Evolutionary conservation across 2,329 filamentous ascomycete species (phyloP).

Genomic region (Stachybotrys echinatus): DNA sequence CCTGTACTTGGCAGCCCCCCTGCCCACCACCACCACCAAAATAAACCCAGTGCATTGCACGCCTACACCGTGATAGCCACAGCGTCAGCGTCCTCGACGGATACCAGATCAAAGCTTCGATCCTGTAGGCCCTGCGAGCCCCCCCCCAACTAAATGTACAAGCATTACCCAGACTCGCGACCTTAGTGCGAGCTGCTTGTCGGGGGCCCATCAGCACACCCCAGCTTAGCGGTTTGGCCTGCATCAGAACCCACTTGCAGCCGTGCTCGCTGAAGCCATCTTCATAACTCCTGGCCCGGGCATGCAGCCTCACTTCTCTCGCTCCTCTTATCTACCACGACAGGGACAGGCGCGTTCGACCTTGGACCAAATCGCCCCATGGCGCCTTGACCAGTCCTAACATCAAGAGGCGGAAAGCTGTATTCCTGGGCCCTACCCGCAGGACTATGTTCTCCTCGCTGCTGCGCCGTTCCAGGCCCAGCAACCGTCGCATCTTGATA

Average conservation of each 20-base stretch:
- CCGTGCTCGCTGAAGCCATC: neutral
- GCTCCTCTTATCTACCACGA: neutral
- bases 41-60: too few relatives aligned
- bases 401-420: slow-evolving; percentile 18
- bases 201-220: neutral
- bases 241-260: neutral
- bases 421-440: slow-evolving; percentile 8
- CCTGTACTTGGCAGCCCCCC: neutral
- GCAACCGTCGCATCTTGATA: slow-evolving; percentile 23
- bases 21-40: too few relatives aligned
- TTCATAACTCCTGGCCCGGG: neutral
- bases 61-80: neutral
- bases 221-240: neutral
- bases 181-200: neutral
- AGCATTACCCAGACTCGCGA: neutral
- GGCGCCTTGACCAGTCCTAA: neutral
- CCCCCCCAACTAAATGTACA: neutral
- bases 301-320: neutral
- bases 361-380: neutral
- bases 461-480: slow-evolving; percentile 25
- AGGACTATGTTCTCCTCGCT: slow-evolving; percentile 31
- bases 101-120: neutral
- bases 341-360: neutral
- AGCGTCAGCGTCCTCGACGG: neutral
- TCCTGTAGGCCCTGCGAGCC: neutral